These are phyloP conservation scores for Trametes pubescens DNA, from an alignment of 1,284 basidiomycete species.

Conservation along the genomic window DNA sequence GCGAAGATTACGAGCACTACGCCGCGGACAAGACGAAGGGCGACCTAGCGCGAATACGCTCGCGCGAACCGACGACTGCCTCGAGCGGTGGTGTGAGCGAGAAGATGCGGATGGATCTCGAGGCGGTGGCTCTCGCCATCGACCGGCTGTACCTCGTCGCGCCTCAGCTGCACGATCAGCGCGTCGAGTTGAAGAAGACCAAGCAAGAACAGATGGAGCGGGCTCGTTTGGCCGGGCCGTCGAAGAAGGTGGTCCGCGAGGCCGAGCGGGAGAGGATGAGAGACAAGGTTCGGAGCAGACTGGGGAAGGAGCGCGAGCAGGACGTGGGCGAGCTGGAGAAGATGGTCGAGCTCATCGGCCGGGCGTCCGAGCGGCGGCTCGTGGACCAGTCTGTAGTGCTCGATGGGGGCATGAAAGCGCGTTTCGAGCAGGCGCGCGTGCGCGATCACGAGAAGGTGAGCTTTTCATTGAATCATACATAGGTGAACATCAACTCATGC, in stretches of 20 bases:
- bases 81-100: constrained; percentile 51
- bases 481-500: constrained; percentile 10
- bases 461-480: constrained; percentile 13
- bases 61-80: constrained; percentile 17
- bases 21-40: constrained; percentile 40
- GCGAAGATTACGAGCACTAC: constrained; percentile 39
- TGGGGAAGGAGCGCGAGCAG: constrained; percentile 56
- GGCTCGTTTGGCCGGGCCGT: constrained; percentile 51
- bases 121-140: constrained; percentile 84
- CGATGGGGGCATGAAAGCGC: constrained; percentile 62
- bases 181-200: constrained; percentile 78
- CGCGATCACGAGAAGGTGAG: constrained; percentile 69
- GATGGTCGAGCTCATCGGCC: constrained; percentile 75
- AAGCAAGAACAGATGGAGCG: constrained; percentile 74
- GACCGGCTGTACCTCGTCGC: constrained; percentile 84
- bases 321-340: constrained; percentile 69
- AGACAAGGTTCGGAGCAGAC: constrained; percentile 38
- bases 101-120: constrained; percentile 83
- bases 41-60: constrained; percentile 19
- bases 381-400: constrained; percentile 73
- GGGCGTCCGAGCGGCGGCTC: constrained; percentile 72
- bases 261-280: constrained; percentile 43
- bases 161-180: constrained; percentile 87
- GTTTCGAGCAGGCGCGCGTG: constrained; percentile 58
- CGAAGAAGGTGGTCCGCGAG: constrained; percentile 38